Percentiles rank a stretch among this genome's conserved stretches.
Conservation (phyloP, 495 filamentous ascomycete species). For the Penicillium simplicissimum region DNA sequence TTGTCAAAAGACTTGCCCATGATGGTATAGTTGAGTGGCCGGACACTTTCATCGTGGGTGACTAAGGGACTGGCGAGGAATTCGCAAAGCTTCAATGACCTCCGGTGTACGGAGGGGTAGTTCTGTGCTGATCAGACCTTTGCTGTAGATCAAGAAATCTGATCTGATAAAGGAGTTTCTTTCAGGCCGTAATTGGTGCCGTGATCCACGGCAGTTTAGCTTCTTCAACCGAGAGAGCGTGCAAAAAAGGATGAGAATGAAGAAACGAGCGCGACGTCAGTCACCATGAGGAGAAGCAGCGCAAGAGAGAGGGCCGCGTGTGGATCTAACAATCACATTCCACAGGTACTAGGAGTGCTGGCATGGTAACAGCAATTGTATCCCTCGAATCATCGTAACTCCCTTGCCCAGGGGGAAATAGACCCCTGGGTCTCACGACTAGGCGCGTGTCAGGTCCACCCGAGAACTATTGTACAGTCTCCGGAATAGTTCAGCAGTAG, state of each 20-base stretch:
- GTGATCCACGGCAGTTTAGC: not conserved
- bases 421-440: not conserved
- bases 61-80: not conserved
- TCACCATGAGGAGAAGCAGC: not conserved
- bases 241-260: slow-evolving; percentile 1
- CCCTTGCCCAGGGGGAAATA: slow-evolving; percentile 8
- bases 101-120: not conserved
- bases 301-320: not conserved
- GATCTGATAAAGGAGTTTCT: not conserved
- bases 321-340: slow-evolving; percentile 26
- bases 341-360: slow-evolving; percentile 22
- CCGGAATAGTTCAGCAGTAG: not conserved
- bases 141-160: not conserved
- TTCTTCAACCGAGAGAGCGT: not conserved
- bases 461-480: not conserved
- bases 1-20: slow-evolving; percentile 23
- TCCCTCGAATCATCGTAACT: slow-evolving; percentile 15
- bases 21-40: slow-evolving; percentile 15
- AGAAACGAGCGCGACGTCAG: slow-evolving; percentile 9
- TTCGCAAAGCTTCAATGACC: not conserved
- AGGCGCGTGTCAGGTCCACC: slow-evolving; percentile 15
- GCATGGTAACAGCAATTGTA: slow-evolving; percentile 32
- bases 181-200: not conserved
- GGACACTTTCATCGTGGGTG: slow-evolving; percentile 17
- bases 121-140: not conserved